Percentiles rank a stretch among this genome's conserved stretches.
Evolutionary conservation across 2,329 filamentous ascomycete species (phyloP).

Genomic region (Verruconis gallopava): DNA sequence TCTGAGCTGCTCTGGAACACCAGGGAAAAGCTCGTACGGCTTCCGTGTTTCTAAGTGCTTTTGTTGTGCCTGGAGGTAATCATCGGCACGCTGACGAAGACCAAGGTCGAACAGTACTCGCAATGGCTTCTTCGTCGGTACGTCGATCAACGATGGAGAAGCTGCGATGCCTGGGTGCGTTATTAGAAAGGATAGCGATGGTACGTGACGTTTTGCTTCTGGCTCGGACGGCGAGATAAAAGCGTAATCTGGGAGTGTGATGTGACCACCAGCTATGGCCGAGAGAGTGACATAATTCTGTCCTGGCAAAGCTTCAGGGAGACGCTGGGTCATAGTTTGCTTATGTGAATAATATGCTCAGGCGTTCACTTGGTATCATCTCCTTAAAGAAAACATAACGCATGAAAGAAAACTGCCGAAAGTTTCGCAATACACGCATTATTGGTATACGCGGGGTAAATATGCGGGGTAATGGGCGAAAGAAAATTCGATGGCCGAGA

Average conservation of each 20-base stretch:
- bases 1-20: constrained; percentile 24
- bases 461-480: background rate
- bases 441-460: background rate
- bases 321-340: no score
- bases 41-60: constrained; percentile 33
- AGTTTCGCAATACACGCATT: no score
- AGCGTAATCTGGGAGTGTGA: constrained; percentile 35
- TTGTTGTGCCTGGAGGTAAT: constrained; percentile 33
- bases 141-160: background rate
- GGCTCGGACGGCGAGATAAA: constrained; percentile 35
- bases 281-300: constrained; percentile 21
- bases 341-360: no score
- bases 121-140: constrained; percentile 16
- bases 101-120: constrained; percentile 42
- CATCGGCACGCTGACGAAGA: constrained; percentile 31
- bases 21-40: constrained; percentile 32
- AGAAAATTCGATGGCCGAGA: no score
- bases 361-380: no score
- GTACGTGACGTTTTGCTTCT: constrained; percentile 34
- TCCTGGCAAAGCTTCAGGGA: constrained; percentile 15
- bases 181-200: constrained; percentile 41
- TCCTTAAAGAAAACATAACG: no score
- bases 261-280: constrained; percentile 21
- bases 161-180: constrained; percentile 27
- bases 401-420: no score